Conservation (phyloP, 768 basidiomycete genomes). For the Mycena metata region DNA sequence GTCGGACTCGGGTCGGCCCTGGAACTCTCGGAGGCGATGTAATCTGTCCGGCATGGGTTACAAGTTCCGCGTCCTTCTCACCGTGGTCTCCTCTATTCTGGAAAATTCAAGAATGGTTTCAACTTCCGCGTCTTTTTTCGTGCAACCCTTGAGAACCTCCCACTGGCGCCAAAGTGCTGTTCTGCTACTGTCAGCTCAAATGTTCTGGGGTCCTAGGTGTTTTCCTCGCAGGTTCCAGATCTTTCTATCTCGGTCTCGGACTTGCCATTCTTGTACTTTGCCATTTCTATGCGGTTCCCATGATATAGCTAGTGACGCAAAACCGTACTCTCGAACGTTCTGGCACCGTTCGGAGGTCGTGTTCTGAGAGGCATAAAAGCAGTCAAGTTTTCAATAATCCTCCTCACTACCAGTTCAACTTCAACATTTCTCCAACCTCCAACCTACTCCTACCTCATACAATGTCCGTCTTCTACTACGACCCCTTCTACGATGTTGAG, state of each 20-base stretch:
- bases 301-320: slow-evolving; percentile 16
- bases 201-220: background rate
- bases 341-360: background rate
- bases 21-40: background rate
- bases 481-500: slow-evolving; percentile 60
- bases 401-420: background rate
- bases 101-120: background rate
- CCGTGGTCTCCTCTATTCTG: background rate
- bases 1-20: background rate
- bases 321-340: slow-evolving; percentile 22
- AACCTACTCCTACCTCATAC: background rate
- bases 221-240: slow-evolving; percentile 8
- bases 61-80: no score
- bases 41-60: no score
- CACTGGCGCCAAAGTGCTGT: background rate
- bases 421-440: background rate
- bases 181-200: background rate
- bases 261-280: no score
- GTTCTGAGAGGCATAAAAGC: slow-evolving; percentile 18
- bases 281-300: background rate
- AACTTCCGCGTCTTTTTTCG: background rate
- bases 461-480: slow-evolving; percentile 55
- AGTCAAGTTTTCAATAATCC: background rate
- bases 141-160: background rate
- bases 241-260: background rate